Percentiles rank a stretch among this genome's conserved stretches.
Conservation (phyloP, 78 protist genomes). For the Dictyostelium intermedium region DNA sequence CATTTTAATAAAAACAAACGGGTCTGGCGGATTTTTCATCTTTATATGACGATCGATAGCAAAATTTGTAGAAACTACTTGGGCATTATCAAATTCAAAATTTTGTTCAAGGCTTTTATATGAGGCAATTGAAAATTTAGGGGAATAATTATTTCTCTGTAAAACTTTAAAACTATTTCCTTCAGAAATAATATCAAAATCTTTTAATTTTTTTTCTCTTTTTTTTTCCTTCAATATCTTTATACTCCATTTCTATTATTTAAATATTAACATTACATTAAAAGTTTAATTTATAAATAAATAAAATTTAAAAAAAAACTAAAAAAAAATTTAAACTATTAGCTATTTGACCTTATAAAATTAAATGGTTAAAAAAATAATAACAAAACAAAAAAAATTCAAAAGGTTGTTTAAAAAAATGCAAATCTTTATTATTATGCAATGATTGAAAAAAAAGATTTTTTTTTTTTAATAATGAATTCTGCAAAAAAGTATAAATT, state of each 20-base stretch:
- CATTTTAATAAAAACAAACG: background rate
- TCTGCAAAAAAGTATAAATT: too few species aligned
- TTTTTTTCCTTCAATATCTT: background rate
- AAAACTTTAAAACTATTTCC: background rate
- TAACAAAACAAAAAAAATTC: too few species aligned
- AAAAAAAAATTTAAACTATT: too few species aligned
- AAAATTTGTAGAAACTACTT: background rate
- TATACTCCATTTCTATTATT: background rate
- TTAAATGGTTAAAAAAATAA: background rate
- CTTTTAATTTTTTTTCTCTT: background rate
- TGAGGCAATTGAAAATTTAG: background rate
- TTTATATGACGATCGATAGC: background rate
- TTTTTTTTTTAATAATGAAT: too few species aligned
- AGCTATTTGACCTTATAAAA: background rate
- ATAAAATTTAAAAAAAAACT: too few species aligned
- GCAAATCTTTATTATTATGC: too few species aligned
- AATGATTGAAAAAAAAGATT: too few species aligned
- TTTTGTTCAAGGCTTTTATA: background rate
- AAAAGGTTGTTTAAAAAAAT: too few species aligned
- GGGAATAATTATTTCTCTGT: background rate
- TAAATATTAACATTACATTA: too few species aligned
- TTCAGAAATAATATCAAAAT: background rate
- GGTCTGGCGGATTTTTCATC: background rate
- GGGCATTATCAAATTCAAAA: background rate
- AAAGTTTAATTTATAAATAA: too few species aligned